Percentiles rank a stretch among this genome's conserved stretches.
Conservation (phyloP, 108 stramenopile genomes). For the Conticribra guillardii region DNA sequence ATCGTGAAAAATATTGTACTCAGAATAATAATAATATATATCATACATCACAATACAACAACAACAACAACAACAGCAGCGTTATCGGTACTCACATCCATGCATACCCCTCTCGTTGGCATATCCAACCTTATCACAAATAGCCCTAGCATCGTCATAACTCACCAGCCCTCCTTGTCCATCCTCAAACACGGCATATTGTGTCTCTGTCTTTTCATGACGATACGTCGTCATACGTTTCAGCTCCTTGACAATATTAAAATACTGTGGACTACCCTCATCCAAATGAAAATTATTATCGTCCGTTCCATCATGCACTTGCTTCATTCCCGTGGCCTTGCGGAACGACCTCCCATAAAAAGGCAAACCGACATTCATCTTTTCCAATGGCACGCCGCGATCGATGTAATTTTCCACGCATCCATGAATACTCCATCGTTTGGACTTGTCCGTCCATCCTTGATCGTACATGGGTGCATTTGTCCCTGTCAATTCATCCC, state of each 20-base stretch:
- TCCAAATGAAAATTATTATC: slow-evolving; percentile 42
- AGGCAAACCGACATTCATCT: slow-evolving; percentile 39
- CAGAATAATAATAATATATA: too few relatives aligned
- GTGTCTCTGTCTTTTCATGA: slow-evolving; percentile 46
- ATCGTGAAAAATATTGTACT: too few relatives aligned
- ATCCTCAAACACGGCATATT: slow-evolving; percentile 45
- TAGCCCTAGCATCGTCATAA: slow-evolving; percentile 48
- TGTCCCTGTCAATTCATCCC: slow-evolving; percentile 34
- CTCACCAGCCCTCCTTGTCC: slow-evolving; percentile 35
- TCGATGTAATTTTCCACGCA: slow-evolving; percentile 30
- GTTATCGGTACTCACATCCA: slow-evolving; percentile 49
- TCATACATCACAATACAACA: too few relatives aligned
- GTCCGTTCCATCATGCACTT: slow-evolving; percentile 44
- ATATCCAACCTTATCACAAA: slow-evolving; percentile 52
- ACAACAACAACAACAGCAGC: too few relatives aligned
- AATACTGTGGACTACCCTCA: slow-evolving; percentile 56
- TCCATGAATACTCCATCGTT: slow-evolving; percentile 34
- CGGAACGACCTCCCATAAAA: slow-evolving; percentile 42
- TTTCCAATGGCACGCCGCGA: slow-evolving; percentile 6
- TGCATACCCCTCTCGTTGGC: slow-evolving; percentile 38
- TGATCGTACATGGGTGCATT: slow-evolving; percentile 50
- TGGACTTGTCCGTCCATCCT: slow-evolving; percentile 30
- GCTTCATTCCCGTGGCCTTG: slow-evolving; percentile 45
- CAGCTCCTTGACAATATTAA: slow-evolving; percentile 41
- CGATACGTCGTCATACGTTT: slow-evolving; percentile 37